phyloP scores from a whole-genome alignment of 768 basidiomycete species.

The Kwoniella sp. region DNA sequence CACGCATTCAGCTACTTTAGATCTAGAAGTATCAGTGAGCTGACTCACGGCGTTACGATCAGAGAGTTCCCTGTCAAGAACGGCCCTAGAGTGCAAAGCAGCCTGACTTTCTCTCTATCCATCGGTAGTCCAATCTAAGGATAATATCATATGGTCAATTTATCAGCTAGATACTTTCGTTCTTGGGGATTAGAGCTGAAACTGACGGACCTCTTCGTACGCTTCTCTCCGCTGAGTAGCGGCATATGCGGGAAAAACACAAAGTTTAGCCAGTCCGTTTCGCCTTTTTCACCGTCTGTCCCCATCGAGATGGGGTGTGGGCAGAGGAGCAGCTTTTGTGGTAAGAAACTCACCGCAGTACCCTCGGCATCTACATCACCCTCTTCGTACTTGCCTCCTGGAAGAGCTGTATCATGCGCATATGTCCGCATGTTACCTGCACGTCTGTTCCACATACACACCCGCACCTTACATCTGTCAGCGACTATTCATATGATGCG shows the following conservation, averaged over 20 bases:
- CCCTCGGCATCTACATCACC: conserved; percentile 72
- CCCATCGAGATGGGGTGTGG: conserved; percentile 2
- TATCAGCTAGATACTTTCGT: not conserved
- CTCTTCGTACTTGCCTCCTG: conserved; percentile 78
- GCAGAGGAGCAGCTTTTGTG: conserved; percentile 58
- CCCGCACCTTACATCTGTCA: not conserved
- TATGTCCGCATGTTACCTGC: conserved; percentile 73
- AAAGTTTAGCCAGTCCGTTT: not conserved
- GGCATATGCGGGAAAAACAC: not conserved
- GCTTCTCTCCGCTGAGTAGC: conserved; percentile 79
- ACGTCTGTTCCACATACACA: conserved; percentile 61
- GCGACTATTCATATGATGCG: no score
- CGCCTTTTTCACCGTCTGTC: conserved; percentile 3
- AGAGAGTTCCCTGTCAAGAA: conserved; percentile 72
- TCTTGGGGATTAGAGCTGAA: not conserved
- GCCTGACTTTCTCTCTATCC: conserved; percentile 69
- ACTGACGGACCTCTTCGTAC: conserved; percentile 74
- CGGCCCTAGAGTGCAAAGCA: conserved; percentile 77
- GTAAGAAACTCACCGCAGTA: conserved; percentile 69
- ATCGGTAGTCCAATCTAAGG: conserved; percentile 77
- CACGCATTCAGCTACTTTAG: not conserved
- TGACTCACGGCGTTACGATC: conserved; percentile 78
- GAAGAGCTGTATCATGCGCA: conserved; percentile 84
- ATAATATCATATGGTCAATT: not conserved
- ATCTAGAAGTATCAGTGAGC: not conserved